Evolutionary conservation across 208 protist genomes (phyloP).

Genomic region (Porcisia hertigi): DNA sequence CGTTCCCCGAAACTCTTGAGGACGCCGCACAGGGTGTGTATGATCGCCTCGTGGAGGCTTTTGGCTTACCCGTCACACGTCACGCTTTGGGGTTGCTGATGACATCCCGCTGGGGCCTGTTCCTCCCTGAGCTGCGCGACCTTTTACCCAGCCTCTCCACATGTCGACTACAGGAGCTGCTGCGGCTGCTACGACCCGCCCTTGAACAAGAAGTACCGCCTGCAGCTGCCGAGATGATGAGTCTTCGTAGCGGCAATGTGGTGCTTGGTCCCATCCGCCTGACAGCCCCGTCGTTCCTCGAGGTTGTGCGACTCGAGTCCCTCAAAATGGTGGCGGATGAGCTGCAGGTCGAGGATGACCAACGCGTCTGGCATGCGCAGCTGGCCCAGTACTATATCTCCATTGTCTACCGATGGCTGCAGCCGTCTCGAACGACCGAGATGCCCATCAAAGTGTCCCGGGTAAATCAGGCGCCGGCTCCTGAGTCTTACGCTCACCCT

Average conservation of each 20-base stretch:
- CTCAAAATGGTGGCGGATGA: slow-evolving; percentile 18
- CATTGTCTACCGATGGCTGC: slow-evolving; percentile 34
- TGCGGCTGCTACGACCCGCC: slow-evolving; percentile 71
- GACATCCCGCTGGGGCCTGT: slow-evolving; percentile 65
- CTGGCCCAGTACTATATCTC: slow-evolving; percentile 54
- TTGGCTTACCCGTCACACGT: slow-evolving; percentile 48
- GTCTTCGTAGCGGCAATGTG: slow-evolving; percentile 36
- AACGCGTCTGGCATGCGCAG: slow-evolving; percentile 59
- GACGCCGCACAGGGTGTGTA: slow-evolving; percentile 54
- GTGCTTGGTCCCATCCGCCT: slow-evolving; percentile 46
- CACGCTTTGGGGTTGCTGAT: slow-evolving; percentile 57
- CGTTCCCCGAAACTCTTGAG: slow-evolving; percentile 62
- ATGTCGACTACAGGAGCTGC: slow-evolving; percentile 59
- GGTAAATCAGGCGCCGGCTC: neutral
- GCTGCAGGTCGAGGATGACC: slow-evolving; percentile 40
- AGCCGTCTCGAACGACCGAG: slow-evolving; percentile 1
- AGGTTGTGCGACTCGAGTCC: slow-evolving; percentile 28
- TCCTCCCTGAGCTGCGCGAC: slow-evolving; percentile 56
- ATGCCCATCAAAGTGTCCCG: neutral
- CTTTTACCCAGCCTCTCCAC: slow-evolving; percentile 47
- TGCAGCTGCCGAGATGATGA: slow-evolving; percentile 20
- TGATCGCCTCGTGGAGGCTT: slow-evolving; percentile 35
- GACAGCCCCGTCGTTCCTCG: slow-evolving; percentile 44
- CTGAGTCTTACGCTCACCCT: neutral
- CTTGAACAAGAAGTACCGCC: slow-evolving; percentile 30